Percentiles rank a stretch among this genome's conserved stretches.
Conservation (phyloP, 73 alveolate species). For the Tetrahymena elliotti region DNA sequence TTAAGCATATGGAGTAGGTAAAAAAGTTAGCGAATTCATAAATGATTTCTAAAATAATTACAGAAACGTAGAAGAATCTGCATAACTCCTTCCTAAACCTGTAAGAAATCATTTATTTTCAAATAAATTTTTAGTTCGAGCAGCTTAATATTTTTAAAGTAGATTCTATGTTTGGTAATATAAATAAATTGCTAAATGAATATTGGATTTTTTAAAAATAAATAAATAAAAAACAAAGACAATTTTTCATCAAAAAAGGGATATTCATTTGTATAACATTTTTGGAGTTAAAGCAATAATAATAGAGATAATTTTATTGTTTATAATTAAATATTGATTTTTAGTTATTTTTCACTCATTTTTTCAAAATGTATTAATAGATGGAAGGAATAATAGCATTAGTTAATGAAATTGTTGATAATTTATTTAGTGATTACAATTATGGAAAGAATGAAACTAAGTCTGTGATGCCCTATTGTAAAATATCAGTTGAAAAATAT, state of each 20-base stretch:
- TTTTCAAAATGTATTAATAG: not conserved
- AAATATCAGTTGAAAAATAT: constrained; percentile 9
- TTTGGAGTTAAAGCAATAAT: too few species aligned
- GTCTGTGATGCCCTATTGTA: not conserved
- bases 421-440: not conserved
- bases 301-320: too few species aligned
- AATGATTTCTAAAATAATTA: constrained; percentile 3
- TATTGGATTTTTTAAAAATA: too few species aligned
- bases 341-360: not conserved
- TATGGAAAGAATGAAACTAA: not conserved
- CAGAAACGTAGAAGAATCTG: not conserved
- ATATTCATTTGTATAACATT: too few species aligned
- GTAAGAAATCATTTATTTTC: not conserved
- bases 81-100: not conserved
- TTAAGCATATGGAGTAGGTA: constrained; percentile 23
- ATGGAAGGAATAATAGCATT: not conserved
- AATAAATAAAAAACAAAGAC: not conserved
- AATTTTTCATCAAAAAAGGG: too few species aligned
- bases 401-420: not conserved
- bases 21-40: constrained; percentile 21
- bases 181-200: not conserved
- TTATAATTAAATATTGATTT: not conserved
- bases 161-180: not conserved
- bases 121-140: too few species aligned
- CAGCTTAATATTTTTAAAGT: too few species aligned